A percentile compares a stretch with the other conserved stretches of the same genome.
Evolutionary conservation across 805 yeast genomes (phyloP).

Genomic region (Pichia heedii): DNA sequence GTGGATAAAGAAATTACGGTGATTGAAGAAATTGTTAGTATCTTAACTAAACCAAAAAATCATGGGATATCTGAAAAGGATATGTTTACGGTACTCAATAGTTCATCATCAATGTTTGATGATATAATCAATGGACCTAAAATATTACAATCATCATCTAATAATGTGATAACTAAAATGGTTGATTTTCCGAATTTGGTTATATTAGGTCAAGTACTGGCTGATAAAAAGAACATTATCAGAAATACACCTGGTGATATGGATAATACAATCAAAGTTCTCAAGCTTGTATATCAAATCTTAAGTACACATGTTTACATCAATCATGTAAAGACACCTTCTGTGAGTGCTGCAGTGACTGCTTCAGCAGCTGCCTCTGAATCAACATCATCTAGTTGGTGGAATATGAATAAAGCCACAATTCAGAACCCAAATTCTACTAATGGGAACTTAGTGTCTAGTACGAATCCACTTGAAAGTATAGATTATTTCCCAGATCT

Average conservation of each 20-base stretch:
- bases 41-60: conserved; percentile 16
- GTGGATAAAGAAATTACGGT: conserved; percentile 16
- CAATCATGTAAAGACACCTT: conserved; percentile 14
- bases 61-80: conserved; percentile 13
- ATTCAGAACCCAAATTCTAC: background rate
- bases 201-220: conserved; percentile 20
- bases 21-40: conserved; percentile 19
- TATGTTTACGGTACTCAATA: conserved; percentile 15
- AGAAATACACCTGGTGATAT: background rate
- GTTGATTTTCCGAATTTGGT: conserved; percentile 21
- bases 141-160: background rate
- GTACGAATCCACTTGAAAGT: conserved; percentile 7
- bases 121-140: conserved; percentile 6
- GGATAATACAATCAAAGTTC: background rate
- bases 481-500: conserved; percentile 22
- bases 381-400: conserved; percentile 2
- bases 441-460: conserved; percentile 4
- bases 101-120: conserved; percentile 8
- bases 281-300: conserved; percentile 1
- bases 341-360: conserved; percentile 2
- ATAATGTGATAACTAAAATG: conserved; percentile 15
- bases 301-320: conserved; percentile 23
- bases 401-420: conserved; percentile 3
- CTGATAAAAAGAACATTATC: conserved; percentile 5
- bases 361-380: conserved; percentile 2